Conservation (phyloP, 2,329 filamentous ascomycete genomes). For the Laburnicola sp. region DNA sequence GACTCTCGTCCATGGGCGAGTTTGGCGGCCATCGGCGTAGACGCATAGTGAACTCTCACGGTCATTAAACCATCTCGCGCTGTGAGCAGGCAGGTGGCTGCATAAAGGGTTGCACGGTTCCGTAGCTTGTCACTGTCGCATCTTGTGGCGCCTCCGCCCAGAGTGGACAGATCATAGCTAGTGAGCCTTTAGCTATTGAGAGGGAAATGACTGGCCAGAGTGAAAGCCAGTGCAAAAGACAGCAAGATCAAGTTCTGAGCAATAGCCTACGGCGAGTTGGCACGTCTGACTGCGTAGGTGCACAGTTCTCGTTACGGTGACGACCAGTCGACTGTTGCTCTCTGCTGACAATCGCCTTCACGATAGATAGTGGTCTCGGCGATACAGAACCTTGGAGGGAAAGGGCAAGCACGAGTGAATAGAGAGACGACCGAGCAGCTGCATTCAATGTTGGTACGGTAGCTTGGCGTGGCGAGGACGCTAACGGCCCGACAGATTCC, state of each 20-base stretch:
- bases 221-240: not conserved
- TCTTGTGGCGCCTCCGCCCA: not conserved
- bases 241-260: not conserved
- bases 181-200: not conserved
- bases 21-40: not conserved
- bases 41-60: not conserved
- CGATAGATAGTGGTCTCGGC: too few relatives aligned
- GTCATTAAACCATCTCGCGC: not conserved
- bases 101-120: not conserved
- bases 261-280: too few relatives aligned
- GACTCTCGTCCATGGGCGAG: not conserved
- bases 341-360: too few relatives aligned
- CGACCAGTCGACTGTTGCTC: too few relatives aligned
- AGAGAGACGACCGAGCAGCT: not conserved
- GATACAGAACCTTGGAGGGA: too few relatives aligned
- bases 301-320: too few relatives aligned
- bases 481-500: slow-evolving; percentile 13
- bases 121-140: slow-evolving; percentile 7
- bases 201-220: not conserved
- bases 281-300: too few relatives aligned
- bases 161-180: not conserved
- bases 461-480: not conserved
- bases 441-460: not conserved
- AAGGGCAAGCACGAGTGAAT: too few relatives aligned
- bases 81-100: not conserved